Percentiles rank a stretch among this genome's conserved stretches.
Evolutionary conservation across 768 basidiomycete species (phyloP).

Genomic region (Podaxis mareebaensis): DNA sequence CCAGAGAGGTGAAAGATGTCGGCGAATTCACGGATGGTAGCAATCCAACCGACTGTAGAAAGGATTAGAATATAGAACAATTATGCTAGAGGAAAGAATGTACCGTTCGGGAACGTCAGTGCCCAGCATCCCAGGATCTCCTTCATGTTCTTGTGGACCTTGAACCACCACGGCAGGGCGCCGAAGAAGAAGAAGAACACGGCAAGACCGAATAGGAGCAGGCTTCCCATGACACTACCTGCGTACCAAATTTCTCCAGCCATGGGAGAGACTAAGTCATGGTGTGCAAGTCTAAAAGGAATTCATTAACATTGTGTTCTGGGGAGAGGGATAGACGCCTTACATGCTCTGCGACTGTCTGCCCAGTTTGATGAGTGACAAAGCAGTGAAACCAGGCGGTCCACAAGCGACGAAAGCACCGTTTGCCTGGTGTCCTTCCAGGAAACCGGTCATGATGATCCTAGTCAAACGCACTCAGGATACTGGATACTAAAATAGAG

Average conservation of each 20-base stretch:
- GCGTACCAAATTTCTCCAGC: constrained; percentile 50
- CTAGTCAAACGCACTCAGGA: background rate
- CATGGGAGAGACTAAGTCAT: constrained; percentile 34
- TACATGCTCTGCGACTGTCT: constrained; percentile 37
- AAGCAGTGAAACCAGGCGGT: constrained; percentile 50
- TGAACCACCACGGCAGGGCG: constrained; percentile 48
- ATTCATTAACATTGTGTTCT: background rate
- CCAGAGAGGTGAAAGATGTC: constrained; percentile 41
- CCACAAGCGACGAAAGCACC: constrained; percentile 50
- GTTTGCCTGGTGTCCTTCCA: constrained; percentile 48
- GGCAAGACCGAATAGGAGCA: constrained; percentile 47
- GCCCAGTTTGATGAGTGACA: constrained; percentile 48
- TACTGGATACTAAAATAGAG: background rate
- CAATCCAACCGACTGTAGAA: constrained; percentile 44
- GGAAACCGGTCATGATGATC: constrained; percentile 40
- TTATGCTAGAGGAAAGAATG: constrained; percentile 4
- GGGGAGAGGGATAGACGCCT: constrained; percentile 11
- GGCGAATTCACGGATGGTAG: constrained; percentile 39
- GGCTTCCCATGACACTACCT: constrained; percentile 34
- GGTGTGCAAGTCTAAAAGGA: constrained; percentile 29
- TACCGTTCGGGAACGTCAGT: constrained; percentile 47
- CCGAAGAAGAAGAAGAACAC: constrained; percentile 49
- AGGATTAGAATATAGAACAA: background rate
- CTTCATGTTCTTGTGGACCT: constrained; percentile 43
- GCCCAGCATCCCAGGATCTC: constrained; percentile 54